phyloP scores from a whole-genome alignment of 306 rosid genomes.

The Fragaria vesca region DNA sequence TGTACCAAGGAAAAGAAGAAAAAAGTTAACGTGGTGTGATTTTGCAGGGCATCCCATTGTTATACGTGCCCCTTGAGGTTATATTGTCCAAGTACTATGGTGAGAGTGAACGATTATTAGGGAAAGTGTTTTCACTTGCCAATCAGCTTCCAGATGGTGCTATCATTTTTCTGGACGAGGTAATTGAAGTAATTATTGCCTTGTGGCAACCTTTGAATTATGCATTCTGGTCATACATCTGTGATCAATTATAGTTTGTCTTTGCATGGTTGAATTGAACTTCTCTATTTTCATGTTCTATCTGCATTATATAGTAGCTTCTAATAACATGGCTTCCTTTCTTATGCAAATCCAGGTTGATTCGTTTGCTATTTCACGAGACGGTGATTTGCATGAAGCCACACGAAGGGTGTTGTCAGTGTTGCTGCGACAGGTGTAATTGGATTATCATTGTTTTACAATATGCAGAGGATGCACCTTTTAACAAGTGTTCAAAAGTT shows the following conservation, averaged over 20 bases:
- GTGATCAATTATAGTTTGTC: background rate
- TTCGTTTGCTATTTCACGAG: conserved; percentile 84
- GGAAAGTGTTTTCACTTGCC: conserved; percentile 80
- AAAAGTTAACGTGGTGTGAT: conserved; percentile 6
- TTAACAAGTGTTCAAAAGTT: background rate
- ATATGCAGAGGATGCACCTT: background rate
- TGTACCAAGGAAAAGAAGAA: background rate
- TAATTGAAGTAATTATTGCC: conserved; percentile 28
- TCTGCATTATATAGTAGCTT: background rate
- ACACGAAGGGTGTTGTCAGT: conserved; percentile 79
- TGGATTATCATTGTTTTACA: background rate
- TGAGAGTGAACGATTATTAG: conserved; percentile 85
- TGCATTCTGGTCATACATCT: background rate
- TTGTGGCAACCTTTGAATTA: background rate
- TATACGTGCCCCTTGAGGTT: conserved; percentile 86
- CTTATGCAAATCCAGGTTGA: conserved; percentile 47
- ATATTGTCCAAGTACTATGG: conserved; percentile 83
- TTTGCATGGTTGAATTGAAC: too few species aligned
- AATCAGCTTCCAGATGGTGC: conserved; percentile 73
- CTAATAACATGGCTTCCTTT: background rate
- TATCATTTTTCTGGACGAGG: conserved; percentile 88
- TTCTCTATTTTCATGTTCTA: background rate
- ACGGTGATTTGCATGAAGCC: conserved; percentile 84
- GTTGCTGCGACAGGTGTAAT: conserved; percentile 52
- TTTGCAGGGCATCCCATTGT: conserved; percentile 77